phyloP scores from a whole-genome alignment of 108 stramenopile species.

The Fragilaria radians region DNA sequence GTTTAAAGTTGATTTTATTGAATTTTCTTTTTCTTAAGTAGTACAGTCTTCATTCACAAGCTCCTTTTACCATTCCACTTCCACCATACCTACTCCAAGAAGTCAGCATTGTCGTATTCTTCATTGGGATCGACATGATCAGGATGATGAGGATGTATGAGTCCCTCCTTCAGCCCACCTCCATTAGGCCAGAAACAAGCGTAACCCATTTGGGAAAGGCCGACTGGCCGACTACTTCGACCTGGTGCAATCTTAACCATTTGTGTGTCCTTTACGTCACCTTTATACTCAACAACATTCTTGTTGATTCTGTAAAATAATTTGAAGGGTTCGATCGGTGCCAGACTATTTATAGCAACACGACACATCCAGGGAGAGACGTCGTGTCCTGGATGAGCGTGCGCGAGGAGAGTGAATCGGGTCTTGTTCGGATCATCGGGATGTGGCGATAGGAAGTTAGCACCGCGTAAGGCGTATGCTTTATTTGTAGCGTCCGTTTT shows the following conservation, averaged over 20 bases:
- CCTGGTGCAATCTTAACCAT: too few relatives aligned
- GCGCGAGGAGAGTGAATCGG: constrained; percentile 35
- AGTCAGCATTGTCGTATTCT: neutral
- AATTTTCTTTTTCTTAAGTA: too few relatives aligned
- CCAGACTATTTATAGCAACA: constrained; percentile 61
- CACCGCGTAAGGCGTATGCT: constrained; percentile 80
- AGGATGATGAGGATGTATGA: neutral
- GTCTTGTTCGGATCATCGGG: constrained; percentile 78
- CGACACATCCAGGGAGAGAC: constrained; percentile 47
- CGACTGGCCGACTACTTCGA: constrained; percentile 33
- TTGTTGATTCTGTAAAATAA: constrained; percentile 59
- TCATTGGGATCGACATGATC: neutral
- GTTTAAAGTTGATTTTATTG: too few relatives aligned
- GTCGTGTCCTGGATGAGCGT: constrained; percentile 49
- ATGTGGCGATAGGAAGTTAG: constrained; percentile 66
- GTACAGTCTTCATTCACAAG: too few relatives aligned
- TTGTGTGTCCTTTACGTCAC: too few relatives aligned
- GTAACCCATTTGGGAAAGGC: constrained; percentile 53
- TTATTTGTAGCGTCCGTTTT: constrained; percentile 53
- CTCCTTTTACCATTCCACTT: too few relatives aligned
- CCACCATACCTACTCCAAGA: too few relatives aligned
- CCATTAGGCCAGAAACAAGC: constrained; percentile 69
- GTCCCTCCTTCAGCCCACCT: constrained; percentile 30
- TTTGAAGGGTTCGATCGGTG: constrained; percentile 84
- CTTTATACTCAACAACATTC: constrained; percentile 6